Evolutionary conservation across 169 alveolate genomes (phyloP), one percentile per base, ranked within the genome.

Genomic region (Babesia microti): DNA sequence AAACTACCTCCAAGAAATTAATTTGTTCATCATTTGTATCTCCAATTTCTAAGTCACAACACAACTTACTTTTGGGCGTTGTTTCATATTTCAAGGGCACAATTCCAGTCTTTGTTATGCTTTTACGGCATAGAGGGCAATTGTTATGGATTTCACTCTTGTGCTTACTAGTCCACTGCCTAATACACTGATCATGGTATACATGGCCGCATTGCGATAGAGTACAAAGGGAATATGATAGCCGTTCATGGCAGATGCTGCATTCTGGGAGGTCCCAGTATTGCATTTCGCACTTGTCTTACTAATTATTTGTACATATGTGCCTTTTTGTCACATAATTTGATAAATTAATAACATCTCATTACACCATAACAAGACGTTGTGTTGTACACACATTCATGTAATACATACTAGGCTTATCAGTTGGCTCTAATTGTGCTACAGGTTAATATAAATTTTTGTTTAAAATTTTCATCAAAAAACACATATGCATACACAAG

Each of bases 151-250:
- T 46, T 27, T 27, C 7, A 5, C 11, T 19, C n/a, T n/a, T 11
- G 27, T 7, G 1, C 7, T 3, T 1, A 4, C 4, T 27, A 21
- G 15, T 6, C 6, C 27, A 12, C 23, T 12, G n/a, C 12, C 18
- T 41, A 15, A 15, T 54, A 68, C 76, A 65, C 1, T 65, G 50
- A n/a, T 37, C 28, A 22, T 65, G 76, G 27, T 53, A 65, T 11
- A 65, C 59, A 28, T 65, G 76, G 0, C 76, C 76, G 47, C 76
- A 65, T 11, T 18, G 12, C 0, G 76, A 19, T 27, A 65, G 24
- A 14, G 41, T 59, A 54, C 68, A 43, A 12, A 65, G 28, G 5
- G 43, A 29, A 6, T 30, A 23, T 26, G 42, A 29, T 19, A 65
- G 60, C 6, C 46, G 14, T 15, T 65, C 76, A 30, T 65, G 55